Evolutionary conservation across 495 filamentous ascomycete species (phyloP), one percentile per base, ranked within the genome.

Genomic region (Aspergillus cavernicola): DNA sequence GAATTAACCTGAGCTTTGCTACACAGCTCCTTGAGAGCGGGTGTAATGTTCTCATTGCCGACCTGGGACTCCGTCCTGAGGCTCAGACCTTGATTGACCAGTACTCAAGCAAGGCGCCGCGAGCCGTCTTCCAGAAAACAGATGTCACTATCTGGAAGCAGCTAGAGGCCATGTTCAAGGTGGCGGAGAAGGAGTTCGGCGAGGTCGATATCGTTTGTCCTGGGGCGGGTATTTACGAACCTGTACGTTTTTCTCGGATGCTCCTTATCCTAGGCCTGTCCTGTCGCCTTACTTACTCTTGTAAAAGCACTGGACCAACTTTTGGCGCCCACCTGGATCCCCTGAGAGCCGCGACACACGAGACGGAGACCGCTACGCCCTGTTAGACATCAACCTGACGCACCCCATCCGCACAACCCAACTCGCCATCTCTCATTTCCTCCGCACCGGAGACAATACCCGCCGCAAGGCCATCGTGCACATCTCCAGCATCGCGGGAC

Each of bases 361-460:
- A 4, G 53, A 65, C 20, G 59, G 71, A 1, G 72, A 75, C 46
- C 68, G 73, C 47, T 88, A 87, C 59, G 76, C 77, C 16, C 55
- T 69, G 50, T 31, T 88, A 29, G 83, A 87, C 61, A 84, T 88
- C 69, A 86, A 86, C 63, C 42, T 87, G 55, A 85, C 81, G 6
- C 85, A 87, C 63, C 85, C 85, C 0, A 86, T 88, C 63, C 83
- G 84, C 47, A 71, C 74, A 6, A 84, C 82, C 11, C 85, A 87
- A 59, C 68, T 87, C 10, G 85, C 83, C 12, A 79, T 88, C 41
- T 70, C 78, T 9, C 70, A 81, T 56, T 86, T 84, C 70, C 60
- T 71, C 6, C 63, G 62, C 11, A 44, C 63, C 15, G 63, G 61
- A 11, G 60, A 61, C 19, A 68, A 52, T 55, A 68, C 62, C 22